phyloP scores from a whole-genome alignment of 257 asterid genomes.

The Ballota nigra region DNA sequence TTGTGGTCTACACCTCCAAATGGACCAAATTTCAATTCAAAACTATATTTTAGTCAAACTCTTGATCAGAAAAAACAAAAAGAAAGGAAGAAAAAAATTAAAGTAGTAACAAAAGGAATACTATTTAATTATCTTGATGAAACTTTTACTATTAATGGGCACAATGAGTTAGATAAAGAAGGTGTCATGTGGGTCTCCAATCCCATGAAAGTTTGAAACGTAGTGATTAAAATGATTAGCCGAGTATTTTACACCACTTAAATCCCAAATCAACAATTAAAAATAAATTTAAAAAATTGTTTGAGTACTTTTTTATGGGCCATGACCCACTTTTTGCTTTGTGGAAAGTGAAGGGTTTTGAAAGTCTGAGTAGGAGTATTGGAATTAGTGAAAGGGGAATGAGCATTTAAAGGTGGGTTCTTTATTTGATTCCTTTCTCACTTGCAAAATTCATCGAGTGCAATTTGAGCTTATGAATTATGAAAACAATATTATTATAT shows the following conservation, averaged over 20 bases:
- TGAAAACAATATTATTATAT: not conserved
- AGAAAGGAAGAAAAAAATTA: conserved; percentile 8
- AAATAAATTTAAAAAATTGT: conserved; percentile 5
- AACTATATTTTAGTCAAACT: not conserved
- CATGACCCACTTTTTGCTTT: conserved; percentile 41
- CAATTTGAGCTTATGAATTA: not conserved
- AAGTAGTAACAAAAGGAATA: conserved; percentile 8
- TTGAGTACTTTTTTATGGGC: conserved; percentile 31
- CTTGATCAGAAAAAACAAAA: conserved; percentile 27
- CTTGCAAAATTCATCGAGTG: conserved; percentile 17
- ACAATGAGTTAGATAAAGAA: conserved; percentile 26
- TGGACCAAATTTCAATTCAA: conserved; percentile 17
- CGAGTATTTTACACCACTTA: conserved; percentile 24
- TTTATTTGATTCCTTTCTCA: conserved; percentile 49
- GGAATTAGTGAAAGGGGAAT: conserved; percentile 65
- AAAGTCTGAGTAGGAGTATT: conserved; percentile 45
- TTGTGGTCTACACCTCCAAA: not conserved
- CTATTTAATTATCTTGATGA: conserved; percentile 5
- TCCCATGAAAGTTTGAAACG: conserved; percentile 56
- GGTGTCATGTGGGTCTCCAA: conserved; percentile 45
- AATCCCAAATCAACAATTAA: conserved; percentile 28
- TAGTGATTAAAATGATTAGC: conserved; percentile 66
- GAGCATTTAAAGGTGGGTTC: conserved; percentile 32
- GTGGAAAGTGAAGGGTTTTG: conserved; percentile 48
- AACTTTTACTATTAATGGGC: conserved; percentile 26